Base-by-base conservation (phyloP, 2,329 filamentous ascomycete genomes). In the Penicillium sp. region DNA sequence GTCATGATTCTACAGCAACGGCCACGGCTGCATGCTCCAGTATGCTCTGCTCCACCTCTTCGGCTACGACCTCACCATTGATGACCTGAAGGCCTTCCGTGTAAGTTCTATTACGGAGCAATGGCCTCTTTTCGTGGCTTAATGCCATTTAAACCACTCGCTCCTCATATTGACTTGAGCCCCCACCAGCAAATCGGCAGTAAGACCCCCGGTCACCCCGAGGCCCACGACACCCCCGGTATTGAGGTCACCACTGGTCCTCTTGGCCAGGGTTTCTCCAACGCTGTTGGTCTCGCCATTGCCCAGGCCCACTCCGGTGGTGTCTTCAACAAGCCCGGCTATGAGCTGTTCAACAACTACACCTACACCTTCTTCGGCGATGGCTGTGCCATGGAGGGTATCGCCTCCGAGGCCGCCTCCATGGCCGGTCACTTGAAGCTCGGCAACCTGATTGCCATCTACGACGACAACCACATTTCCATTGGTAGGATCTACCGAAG, bases 1-100 rank as follows among this genome's bases (percentile, higher is more conserved):
- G 45, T 64, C n/a, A 60, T 49, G 2, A 30, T 64, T 55, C 30
- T 28, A 51, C 73, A 97, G 93, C 65, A 99, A 99, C 86, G 95
- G 95, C 73, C 95, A 99, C 84, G 95, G 90, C 74, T 99, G 95
- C 88, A 97, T 99, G 93, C 92, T 99, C 65, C 95, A 97, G 81
- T 99, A 99, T 89, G 91, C 94, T 75, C 88, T 99, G 72, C 91
- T 99, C 75, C 95, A 99, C 85, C 86, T 99, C 60, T 97, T 93
- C 82, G 95, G 95, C 80, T 99, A 96, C 80, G 87, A 83, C 67
- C 74, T 99, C 72, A 87, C 87, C 75, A 85, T 99, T 65, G 91
- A 99, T 75, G 95, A 98, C 82, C 81, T 99, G 73, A 99, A 98
- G 89, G 83, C 85, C 74, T 99, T 99, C 91, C 91, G 95, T 81